Conservation (phyloP, 768 basidiomycete species). For the Lanmaoa rubissima region DNA sequence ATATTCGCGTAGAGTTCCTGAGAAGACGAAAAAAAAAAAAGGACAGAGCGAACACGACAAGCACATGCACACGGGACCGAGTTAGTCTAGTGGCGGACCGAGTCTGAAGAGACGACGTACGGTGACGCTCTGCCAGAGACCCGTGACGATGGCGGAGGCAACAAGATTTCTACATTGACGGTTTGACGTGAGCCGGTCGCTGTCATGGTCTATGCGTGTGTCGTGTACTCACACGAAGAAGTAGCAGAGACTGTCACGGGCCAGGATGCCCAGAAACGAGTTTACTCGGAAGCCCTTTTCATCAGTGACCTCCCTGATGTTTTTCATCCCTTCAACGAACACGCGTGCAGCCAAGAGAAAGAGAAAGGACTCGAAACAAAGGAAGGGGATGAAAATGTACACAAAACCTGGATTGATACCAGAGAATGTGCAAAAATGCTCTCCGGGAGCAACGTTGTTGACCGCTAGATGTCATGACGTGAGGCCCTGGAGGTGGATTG, state of each 20-base stretch:
- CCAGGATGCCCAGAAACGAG: slow-evolving; percentile 25
- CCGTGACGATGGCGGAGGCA: slow-evolving; percentile 25
- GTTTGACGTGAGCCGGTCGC: not conserved
- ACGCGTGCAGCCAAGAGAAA: slow-evolving; percentile 21
- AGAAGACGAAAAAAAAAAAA: too few relatives aligned
- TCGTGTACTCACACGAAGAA: slow-evolving; percentile 28
- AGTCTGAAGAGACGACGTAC: slow-evolving; percentile 14
- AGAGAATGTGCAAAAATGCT: slow-evolving; percentile 21
- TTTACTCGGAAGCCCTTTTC: slow-evolving; percentile 8
- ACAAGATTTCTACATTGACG: slow-evolving; percentile 21
- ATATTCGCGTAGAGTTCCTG: slow-evolving; percentile 30
- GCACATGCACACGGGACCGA: not conserved
- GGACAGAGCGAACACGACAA: not conserved
- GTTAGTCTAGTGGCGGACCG: not conserved
- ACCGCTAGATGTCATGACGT: slow-evolving; percentile 11
- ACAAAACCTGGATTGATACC: slow-evolving; percentile 23
- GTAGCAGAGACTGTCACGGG: slow-evolving; percentile 31
- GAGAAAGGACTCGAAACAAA: slow-evolving; percentile 30
- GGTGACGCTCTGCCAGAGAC: slow-evolving; percentile 24
- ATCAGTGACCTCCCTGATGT: not conserved
- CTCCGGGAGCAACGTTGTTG: not conserved
- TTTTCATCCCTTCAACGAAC: slow-evolving; percentile 13
- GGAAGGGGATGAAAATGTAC: slow-evolving; percentile 31
- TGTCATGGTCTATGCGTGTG: not conserved
- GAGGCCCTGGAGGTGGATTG: not conserved